Evolutionary conservation across 23 red algal species (phyloP), one percentile per base, ranked within the genome.

Genomic region (Gracilaria gracilis): DNA sequence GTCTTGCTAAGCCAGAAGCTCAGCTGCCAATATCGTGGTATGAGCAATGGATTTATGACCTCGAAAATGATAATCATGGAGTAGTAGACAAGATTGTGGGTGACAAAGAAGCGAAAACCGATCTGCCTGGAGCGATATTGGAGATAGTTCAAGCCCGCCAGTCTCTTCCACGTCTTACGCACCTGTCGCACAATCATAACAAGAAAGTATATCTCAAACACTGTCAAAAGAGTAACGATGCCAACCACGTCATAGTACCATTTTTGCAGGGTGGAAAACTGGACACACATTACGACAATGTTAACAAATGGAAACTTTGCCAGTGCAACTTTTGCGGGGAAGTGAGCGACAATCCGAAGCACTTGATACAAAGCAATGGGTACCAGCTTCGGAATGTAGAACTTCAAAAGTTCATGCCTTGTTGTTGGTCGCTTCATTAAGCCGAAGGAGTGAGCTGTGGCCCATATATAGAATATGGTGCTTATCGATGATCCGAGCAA

Each of bases 401-500:
- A 42, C 28, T 54, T 48, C 20, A 61, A 9, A 11, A 20, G 65
- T 39, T 75, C 64, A 14, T 54, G 54, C 64, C 27, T 24, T 51
- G 55, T 39, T 32, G 75, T 48, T 1, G 50, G 64, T 6, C 69
- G 47, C 21, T 72, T 11, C 0, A 80, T 69, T 38, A 75, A 38
- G 21, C 83, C 46, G 61, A 80, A 87, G 29, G 69, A 79, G 29
- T 87, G 83, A 21, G 53, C 83, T 37, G 83, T 61, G 35, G 58
- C 71, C 83, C 83, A 87, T 23, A 87, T 25, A 69, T 79, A 87
- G 40, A 73, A 87, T 14, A 78, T 36, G 0, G 83, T 79, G 21
- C 32, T 38, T 35, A 87, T n/a, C 29, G 66, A 38, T 12, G 62
- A 87, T 20, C 65, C 83, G 51, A 23, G 9, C 20, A 24, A n/a